These are phyloP conservation scores for Leptosphaerulina australis DNA, from an alignment of 2,329 filamentous ascomycete genomes.

Conservation along the genomic window DNA sequence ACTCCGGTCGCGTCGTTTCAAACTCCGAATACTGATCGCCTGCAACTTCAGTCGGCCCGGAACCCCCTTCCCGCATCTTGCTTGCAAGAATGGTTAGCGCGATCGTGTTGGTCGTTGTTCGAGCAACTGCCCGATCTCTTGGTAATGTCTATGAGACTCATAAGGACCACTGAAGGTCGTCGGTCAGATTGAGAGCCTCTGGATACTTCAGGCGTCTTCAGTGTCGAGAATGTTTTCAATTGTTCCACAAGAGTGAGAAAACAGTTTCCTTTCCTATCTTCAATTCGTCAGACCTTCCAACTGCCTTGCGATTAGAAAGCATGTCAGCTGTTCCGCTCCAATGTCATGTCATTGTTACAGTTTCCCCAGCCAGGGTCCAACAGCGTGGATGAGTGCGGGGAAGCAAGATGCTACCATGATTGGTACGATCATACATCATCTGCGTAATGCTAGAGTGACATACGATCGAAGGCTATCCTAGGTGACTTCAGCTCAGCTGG, in stretches of 20 bases:
- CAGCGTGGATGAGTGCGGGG: constrained; percentile 40
- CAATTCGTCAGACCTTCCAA: constrained; percentile 19
- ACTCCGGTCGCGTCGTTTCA: background rate
- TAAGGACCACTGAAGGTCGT: background rate
- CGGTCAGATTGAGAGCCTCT: background rate
- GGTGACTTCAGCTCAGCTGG: constrained; percentile 24
- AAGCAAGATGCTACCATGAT: constrained; percentile 33
- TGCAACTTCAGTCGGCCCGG: constrained; percentile 11
- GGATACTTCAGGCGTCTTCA: background rate
- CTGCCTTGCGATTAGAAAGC: constrained; percentile 5
- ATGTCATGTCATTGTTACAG: constrained; percentile 33
- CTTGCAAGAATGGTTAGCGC: constrained; percentile 11
- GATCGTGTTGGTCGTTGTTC: constrained; percentile 2
- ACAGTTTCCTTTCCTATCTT: background rate
- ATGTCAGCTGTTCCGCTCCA: background rate
- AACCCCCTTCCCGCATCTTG: constrained; percentile 5
- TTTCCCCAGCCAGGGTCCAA: constrained; percentile 33
- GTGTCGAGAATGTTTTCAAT: background rate
- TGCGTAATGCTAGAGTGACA: constrained; percentile 43
- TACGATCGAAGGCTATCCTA: constrained; percentile 22
- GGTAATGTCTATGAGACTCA: constrained; percentile 16
- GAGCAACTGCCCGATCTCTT: constrained; percentile 5
- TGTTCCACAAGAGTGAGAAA: background rate
- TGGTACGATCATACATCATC: constrained; percentile 43
- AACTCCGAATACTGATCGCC: constrained; percentile 2